Conservation (phyloP, 2,329 filamentous ascomycete genomes). For the Bipolaris victoriae region DNA sequence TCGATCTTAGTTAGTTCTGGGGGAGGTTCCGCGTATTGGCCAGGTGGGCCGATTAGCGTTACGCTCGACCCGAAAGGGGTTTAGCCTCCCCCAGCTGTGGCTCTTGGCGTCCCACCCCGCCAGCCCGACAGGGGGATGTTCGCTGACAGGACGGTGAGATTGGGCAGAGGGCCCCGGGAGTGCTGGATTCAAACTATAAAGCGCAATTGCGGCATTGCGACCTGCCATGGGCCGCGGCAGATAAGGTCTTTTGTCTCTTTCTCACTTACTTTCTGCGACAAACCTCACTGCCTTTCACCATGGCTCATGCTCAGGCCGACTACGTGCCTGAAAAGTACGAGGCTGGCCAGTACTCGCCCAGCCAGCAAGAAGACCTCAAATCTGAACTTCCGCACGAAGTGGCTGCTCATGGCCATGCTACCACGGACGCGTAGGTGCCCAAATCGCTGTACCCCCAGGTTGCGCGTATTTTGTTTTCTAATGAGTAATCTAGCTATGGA, state of each 20-base stretch:
- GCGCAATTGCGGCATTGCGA: conserved; percentile 13
- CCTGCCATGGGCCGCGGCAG: background rate
- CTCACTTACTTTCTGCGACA: background rate
- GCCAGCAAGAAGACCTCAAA: conserved; percentile 40
- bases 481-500: conserved; percentile 33
- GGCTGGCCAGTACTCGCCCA: conserved; percentile 26
- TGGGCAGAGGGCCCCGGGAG: conserved; percentile 6
- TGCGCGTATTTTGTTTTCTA: conserved; percentile 9
- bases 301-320: conserved; percentile 14
- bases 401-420: conserved; percentile 38
- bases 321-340: conserved; percentile 3
- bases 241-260: background rate
- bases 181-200: conserved; percentile 8
- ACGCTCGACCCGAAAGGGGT: conserved; percentile 3
- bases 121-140: background rate
- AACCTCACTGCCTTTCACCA: conserved; percentile 4
- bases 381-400: conserved; percentile 31
- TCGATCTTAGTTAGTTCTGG: conserved; percentile 15
- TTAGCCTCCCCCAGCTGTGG: conserved; percentile 5
- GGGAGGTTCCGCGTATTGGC: conserved; percentile 10
- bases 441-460: background rate
- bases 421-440: conserved; percentile 38
- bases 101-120: conserved; percentile 12
- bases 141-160: conserved; percentile 10
- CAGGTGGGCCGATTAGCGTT: conserved; percentile 12